phyloP scores from a whole-genome alignment of 192 early-diverging fungal species.

The Globomyces pollinis-pini region DNA sequence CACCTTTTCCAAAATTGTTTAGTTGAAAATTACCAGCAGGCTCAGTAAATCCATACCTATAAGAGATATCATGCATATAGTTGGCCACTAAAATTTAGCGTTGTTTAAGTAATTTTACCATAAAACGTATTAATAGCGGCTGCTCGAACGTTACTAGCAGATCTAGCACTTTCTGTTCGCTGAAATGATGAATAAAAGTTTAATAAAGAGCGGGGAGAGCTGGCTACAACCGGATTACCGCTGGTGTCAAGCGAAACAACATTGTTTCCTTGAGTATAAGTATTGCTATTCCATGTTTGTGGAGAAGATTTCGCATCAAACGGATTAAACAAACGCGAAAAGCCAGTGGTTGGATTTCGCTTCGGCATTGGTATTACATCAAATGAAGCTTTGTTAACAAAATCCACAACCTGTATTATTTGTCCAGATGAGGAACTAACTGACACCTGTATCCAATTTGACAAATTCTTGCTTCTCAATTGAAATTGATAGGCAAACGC shows the following conservation, averaged over 20 bases:
- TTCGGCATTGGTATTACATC: background rate
- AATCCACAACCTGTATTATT: background rate
- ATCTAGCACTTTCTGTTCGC: background rate
- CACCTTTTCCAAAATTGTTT: slow-evolving; percentile 20
- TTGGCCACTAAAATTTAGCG: too few relatives aligned
- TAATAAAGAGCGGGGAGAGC: too few relatives aligned
- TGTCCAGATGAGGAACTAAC: background rate
- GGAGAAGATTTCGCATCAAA: slow-evolving; percentile 18
- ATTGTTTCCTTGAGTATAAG: slow-evolving; percentile 23
- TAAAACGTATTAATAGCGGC: slow-evolving; percentile 20
- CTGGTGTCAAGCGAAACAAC: background rate
- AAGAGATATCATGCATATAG: slow-evolving; percentile 18
- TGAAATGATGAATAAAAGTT: background rate
- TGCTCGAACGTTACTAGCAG: slow-evolving; percentile 10
- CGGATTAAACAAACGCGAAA: slow-evolving; percentile 23
- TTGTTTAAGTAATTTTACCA: too few relatives aligned
- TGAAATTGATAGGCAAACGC: too few relatives aligned
- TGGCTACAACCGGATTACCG: too few relatives aligned
- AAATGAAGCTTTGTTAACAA: background rate
- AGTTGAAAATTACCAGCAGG: slow-evolving; percentile 26
- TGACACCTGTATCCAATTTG: too few relatives aligned
- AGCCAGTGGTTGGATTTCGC: background rate
- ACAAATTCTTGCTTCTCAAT: too few relatives aligned
- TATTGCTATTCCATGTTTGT: slow-evolving; percentile 31
- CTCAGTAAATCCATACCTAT: slow-evolving; percentile 24